phyloP scores from a whole-genome alignment of 768 basidiomycete genomes.

The Hygrocybe coccinea region DNA sequence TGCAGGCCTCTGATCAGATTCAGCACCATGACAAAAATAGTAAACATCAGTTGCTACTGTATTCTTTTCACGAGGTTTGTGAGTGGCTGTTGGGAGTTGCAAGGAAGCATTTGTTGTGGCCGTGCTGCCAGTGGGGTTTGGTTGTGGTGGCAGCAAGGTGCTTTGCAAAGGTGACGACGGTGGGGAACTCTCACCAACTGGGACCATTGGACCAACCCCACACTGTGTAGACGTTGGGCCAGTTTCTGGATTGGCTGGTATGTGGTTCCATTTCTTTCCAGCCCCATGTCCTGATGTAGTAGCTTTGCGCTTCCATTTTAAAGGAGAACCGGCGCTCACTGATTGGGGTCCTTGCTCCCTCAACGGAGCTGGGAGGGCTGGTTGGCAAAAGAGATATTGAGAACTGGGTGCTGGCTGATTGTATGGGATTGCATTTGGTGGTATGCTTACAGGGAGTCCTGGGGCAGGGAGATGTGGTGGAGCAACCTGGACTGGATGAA shows the following conservation, averaged over 20 bases:
- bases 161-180: background rate
- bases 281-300: background rate
- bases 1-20: slow-evolving; percentile 7
- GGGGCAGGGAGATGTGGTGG: too few species aligned
- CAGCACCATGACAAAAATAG: slow-evolving; percentile 15
- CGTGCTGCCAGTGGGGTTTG: background rate
- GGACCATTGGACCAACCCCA: background rate
- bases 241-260: background rate
- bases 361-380: too few species aligned
- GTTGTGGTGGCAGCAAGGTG: background rate
- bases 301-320: background rate
- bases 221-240: background rate
- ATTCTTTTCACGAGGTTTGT: background rate
- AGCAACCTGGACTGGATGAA: too few species aligned
- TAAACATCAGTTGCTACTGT: slow-evolving; percentile 18
- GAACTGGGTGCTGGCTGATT: too few species aligned
- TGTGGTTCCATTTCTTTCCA: background rate
- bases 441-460: too few species aligned
- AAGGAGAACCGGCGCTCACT: background rate
- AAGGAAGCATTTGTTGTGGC: background rate
- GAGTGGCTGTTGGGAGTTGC: background rate
- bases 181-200: background rate
- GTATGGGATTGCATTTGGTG: too few species aligned
- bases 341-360: too few species aligned
- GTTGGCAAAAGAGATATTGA: too few species aligned